These are phyloP conservation scores for Camellia oleifera DNA, from an alignment of 179 eudicot species.

Conservation along the genomic window DNA sequence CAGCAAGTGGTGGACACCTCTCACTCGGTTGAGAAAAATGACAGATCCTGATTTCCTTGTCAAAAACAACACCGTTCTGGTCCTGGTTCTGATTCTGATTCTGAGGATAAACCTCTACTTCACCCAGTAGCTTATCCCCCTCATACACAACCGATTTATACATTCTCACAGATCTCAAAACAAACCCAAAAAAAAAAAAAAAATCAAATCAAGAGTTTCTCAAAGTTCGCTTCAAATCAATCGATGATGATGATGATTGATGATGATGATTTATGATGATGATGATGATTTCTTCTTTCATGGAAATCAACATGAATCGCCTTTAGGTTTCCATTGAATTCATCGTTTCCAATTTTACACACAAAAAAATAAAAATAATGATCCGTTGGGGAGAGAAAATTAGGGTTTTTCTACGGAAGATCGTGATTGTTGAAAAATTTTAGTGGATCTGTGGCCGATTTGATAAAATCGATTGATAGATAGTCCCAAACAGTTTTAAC, in stretches of 20 bases:
- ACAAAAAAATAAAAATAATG: neutral
- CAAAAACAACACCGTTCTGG: constrained; percentile 14
- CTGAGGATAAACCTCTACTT: constrained; percentile 59
- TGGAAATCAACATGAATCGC: constrained; percentile 13
- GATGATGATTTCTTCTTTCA: constrained; percentile 8
- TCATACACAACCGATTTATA: constrained; percentile 54
- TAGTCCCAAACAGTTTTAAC: constrained; percentile 17
- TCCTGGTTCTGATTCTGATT: constrained; percentile 28
- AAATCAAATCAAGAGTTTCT: neutral
- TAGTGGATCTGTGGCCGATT: constrained; percentile 11
- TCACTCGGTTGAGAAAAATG: constrained; percentile 71
- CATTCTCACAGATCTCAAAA: constrained; percentile 17
- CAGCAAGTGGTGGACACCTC: constrained; percentile 94
- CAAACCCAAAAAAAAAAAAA: neutral
- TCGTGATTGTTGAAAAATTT: constrained; percentile 9
- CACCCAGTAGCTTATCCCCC: constrained; percentile 78
- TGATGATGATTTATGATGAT: too few relatives aligned
- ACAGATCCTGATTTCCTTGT: constrained; percentile 57
- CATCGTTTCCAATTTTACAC: constrained; percentile 19
- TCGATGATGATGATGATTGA: neutral
- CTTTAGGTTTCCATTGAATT: constrained; percentile 19
- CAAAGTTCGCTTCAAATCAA: constrained; percentile 15
- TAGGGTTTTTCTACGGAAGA: constrained; percentile 17
- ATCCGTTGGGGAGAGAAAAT: constrained; percentile 12
- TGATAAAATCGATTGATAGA: constrained; percentile 17